Evolutionary conservation across 2,329 filamentous ascomycete genomes (phyloP).

Genomic region (Arthrobotrys entomopaga): DNA sequence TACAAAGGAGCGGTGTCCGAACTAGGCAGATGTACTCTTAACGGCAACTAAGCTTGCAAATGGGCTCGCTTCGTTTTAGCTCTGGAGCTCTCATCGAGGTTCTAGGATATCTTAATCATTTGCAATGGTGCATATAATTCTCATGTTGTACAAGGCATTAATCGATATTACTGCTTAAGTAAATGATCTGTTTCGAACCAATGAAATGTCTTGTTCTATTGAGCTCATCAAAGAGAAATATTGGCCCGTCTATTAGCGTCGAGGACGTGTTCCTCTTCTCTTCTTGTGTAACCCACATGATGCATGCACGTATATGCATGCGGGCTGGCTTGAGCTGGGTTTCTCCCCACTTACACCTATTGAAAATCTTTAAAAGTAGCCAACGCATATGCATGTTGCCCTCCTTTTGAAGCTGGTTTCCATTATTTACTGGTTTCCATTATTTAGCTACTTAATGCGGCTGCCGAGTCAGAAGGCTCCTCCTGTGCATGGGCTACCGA

Average conservation of each 20-base stretch:
- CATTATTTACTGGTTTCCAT: neutral
- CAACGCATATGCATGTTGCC: constrained; percentile 21
- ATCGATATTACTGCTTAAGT: neutral
- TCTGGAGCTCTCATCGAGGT: too few species aligned
- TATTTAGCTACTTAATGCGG: too few species aligned
- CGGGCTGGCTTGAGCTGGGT: neutral
- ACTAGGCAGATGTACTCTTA: too few species aligned
- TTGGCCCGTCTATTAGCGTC: too few species aligned
- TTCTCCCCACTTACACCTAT: neutral
- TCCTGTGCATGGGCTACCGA: too few species aligned
- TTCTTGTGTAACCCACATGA: constrained; percentile 47
- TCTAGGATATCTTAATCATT: too few species aligned
- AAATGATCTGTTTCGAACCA: neutral
- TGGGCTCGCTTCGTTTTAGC: too few species aligned
- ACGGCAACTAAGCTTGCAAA: too few species aligned
- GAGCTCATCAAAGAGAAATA: neutral
- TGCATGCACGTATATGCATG: constrained; percentile 32
- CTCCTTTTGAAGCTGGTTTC: neutral
- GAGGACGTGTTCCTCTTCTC: neutral
- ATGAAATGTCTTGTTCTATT: neutral
- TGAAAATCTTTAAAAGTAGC: neutral
- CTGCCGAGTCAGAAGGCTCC: too few species aligned
- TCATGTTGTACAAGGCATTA: neutral
- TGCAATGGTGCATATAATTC: neutral
- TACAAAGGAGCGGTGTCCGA: too few species aligned